A percentile compares a stretch with the other conserved stretches of the same genome.
Conservation (phyloP, 805 yeast genomes). For the Pichia scutulata region DNA sequence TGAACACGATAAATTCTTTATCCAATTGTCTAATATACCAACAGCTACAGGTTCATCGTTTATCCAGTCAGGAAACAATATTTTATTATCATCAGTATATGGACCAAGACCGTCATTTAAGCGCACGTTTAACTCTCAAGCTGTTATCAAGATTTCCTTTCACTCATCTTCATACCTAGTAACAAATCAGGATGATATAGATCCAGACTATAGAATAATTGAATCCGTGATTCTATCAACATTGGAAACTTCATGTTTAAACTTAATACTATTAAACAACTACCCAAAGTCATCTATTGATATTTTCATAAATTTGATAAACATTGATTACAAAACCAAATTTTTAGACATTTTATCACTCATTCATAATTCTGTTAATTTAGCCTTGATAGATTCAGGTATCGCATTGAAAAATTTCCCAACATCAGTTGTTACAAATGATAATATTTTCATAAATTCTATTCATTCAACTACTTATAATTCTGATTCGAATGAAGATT, state of each 20-base stretch:
- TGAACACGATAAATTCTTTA: conserved; percentile 32
- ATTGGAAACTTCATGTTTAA: conserved; percentile 34
- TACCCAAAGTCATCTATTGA: conserved; percentile 91
- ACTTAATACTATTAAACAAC: conserved; percentile 47
- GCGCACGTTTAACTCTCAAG: conserved; percentile 27
- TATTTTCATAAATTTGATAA: conserved; percentile 60
- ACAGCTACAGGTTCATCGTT: conserved; percentile 66
- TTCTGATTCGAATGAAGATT: conserved; percentile 1
- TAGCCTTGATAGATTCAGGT: conserved; percentile 81
- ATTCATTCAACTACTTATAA: conserved; percentile 23
- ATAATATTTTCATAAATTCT: conserved; percentile 23
- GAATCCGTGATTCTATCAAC: conserved; percentile 24
- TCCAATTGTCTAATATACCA: conserved; percentile 57
- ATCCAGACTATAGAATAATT: conserved; percentile 25
- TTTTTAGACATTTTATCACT: conserved; percentile 33
- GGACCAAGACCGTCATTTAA: conserved; percentile 75
- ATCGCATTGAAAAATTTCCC: conserved; percentile 75
- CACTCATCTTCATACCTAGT: conserved; percentile 10
- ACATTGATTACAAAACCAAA: conserved; percentile 31
- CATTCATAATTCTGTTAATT: conserved; percentile 51
- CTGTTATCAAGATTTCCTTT: conserved; percentile 21
- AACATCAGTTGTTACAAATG: conserved; percentile 35
- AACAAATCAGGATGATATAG: conserved; percentile 21
- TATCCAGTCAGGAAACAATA: conserved; percentile 56
- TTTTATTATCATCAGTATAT: conserved; percentile 62